Evolutionary conservation across 768 basidiomycete species (phyloP), one percentile per base, ranked within the genome.

Genomic region (Rhodotorula sphaerocarpa): DNA sequence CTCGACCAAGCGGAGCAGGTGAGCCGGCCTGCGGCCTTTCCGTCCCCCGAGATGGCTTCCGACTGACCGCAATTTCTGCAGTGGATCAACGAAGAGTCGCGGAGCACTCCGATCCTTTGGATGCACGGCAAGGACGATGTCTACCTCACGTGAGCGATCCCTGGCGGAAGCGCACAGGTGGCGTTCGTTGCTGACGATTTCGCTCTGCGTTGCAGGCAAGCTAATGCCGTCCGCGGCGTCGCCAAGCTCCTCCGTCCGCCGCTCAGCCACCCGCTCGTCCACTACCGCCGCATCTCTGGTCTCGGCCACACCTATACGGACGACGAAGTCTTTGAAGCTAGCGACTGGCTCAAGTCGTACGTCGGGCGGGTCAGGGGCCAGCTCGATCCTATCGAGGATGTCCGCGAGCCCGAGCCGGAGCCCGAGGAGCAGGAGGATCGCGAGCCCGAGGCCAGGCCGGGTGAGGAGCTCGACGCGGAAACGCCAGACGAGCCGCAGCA

Each of bases 81-180:
- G 61, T 28, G 62, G 36, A 36, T 21, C 25, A 28, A 53, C 3
- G 30, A 50, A 4, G 36, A 27, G 1, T 12, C 43, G 7, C 48
- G 34, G 18, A 31, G 51, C 25, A 56, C 54, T 15, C 65, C 65
- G 2, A n/a, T 67, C 5, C 42, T 62, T 21, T 67, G 65, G 65
- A 25, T 42, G 2, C 65, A 67, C 44, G 65, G 65, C 14, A 15
- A 25, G 5, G 51, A n/a, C 12, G 65, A 67, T 27, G 44, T 48
- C 1, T 59, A 47, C 25, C 50, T 67, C 21, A 59, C 65, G 51
- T 51, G 50, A 21, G 50, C 27, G 15, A 10, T 30, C 16, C 33
- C 31, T 25, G 21, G 34, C 36, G 33, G 42, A n/a, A 23, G 27
- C 56, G 15, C n/a, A 7, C 21, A 18, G 43, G 4, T 5, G 11